Percentiles rank a stretch among this genome's conserved stretches.
These are phyloP conservation scores for Aspergillus eucalypticola DNA, from an alignment of 2,329 filamentous ascomycete species.

Conservation along the genomic window DNA sequence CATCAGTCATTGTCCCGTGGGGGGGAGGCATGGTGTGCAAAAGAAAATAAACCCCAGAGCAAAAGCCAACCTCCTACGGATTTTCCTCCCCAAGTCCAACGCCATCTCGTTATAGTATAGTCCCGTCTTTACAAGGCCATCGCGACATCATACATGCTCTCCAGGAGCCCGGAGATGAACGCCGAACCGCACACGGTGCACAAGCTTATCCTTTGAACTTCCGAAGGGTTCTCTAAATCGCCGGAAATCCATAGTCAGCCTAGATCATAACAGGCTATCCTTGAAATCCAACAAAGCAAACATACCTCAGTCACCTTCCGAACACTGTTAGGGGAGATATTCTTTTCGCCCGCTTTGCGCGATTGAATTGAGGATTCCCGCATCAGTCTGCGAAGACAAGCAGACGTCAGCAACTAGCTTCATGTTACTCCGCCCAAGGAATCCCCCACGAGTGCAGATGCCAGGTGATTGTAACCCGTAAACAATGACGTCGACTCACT, in stretches of 20 bases:
- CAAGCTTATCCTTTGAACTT: slow-evolving; percentile 66
- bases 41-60: background rate
- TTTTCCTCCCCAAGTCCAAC: background rate
- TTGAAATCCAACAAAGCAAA: background rate
- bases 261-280: background rate
- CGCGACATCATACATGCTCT: background rate
- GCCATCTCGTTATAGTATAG: background rate
- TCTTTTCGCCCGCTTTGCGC: slow-evolving; percentile 71
- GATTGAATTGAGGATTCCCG: slow-evolving; percentile 77
- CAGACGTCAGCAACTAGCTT: slow-evolving; percentile 2
- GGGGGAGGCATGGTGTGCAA: too few species aligned
- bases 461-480: background rate
- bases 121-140: background rate
- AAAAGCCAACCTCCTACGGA: background rate
- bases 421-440: background rate
- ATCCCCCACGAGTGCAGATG: too few species aligned
- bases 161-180: background rate
- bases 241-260: slow-evolving; percentile 11
- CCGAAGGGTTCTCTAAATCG: slow-evolving; percentile 60
- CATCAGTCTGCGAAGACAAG: slow-evolving; percentile 59
- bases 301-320: slow-evolving; percentile 74
- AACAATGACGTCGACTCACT: slow-evolving; percentile 44
- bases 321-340: slow-evolving; percentile 72
- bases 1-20: background rate
- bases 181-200: background rate